Base-by-base conservation (phyloP, 83 land plant genomes). In the Picea engelmannii region DNA sequence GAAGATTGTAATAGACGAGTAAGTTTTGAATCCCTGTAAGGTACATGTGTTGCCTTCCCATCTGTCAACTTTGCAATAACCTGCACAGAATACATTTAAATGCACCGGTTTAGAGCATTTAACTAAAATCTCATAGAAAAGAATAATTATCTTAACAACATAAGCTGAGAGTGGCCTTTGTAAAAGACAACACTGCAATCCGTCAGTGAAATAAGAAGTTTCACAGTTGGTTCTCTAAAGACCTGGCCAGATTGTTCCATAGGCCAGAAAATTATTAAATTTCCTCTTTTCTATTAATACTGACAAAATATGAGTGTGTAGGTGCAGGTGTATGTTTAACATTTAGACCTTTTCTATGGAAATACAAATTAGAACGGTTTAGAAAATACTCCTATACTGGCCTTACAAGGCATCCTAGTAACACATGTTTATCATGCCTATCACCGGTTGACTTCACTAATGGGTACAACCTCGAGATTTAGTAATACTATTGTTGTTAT, bases 1-100 rank as follows among this genome's bases (percentile, higher is more conserved):
- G 99, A 96, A 63, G 99, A 96, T 81, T 96, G 99, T 82, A 96
- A 92, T 5, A 96, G 95, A 71, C 99, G 80, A 47, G 98, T 96
- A 49, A 96, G 85, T 82, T 96, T 96, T 44, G 99, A 96, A 80
- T 96, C 98, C 65, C 99, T 85, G 74, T 90, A 96, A 70, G 99
- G 99, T 80, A 96, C 86, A 83, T 96, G 99, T 38, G 94, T 80
- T 73, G 98, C 90, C 82, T 86, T 96, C 62, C 98, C 96, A 82
- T 96, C 99, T 61, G 93, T 96, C 55, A 95, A 82, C 82, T 96
- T 96, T 83, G 98, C 84, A 44, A 96, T 96, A 12, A 96, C 99
- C 99, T 96, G 84, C 23, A 40, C 17, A n/a, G 12, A 66, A 16
- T 23, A 31, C 13, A 55, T 49, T 40, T 6, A 42, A 55, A 62